These are phyloP conservation scores for Malassezia sympodialis DNA, from an alignment of 1,284 basidiomycete genomes.

Conservation along the genomic window DNA sequence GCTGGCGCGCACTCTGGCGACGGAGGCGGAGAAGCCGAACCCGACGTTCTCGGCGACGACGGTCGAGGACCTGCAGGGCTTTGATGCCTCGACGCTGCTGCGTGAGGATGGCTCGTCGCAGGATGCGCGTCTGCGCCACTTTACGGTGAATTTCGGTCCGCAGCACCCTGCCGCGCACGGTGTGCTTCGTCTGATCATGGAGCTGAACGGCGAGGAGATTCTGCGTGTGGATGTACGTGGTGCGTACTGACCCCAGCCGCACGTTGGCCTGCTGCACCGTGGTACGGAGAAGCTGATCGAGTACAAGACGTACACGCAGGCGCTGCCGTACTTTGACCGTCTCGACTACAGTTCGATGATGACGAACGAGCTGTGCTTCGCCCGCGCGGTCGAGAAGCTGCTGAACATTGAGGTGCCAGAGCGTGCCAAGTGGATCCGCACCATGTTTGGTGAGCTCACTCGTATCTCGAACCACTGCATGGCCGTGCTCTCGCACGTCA, in stretches of 20 bases:
- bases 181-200: slow-evolving; percentile 91
- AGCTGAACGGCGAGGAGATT: slow-evolving; percentile 79
- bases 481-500: slow-evolving; percentile 79
- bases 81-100: slow-evolving; percentile 66
- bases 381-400: slow-evolving; percentile 92
- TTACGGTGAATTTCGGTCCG: slow-evolving; percentile 52
- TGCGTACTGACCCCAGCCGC: slow-evolving; percentile 53
- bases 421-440: slow-evolving; percentile 96
- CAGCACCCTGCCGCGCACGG: slow-evolving; percentile 98
- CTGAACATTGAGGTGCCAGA: slow-evolving; percentile 98
- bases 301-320: slow-evolving; percentile 97
- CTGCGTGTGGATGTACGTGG: slow-evolving; percentile 28
- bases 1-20: slow-evolving; percentile 5
- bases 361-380: slow-evolving; percentile 65
- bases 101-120: slow-evolving; percentile 62
- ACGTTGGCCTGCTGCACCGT: slow-evolving; percentile 89
- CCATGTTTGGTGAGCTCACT: slow-evolving; percentile 92
- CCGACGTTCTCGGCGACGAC: slow-evolving; percentile 23
- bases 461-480: slow-evolving; percentile 94
- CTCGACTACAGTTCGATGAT: slow-evolving; percentile 96
- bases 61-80: slow-evolving; percentile 57
- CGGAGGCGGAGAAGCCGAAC: slow-evolving; percentile 12
- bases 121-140: slow-evolving; percentile 63
- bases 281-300: slow-evolving; percentile 98
- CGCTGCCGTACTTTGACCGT: slow-evolving; percentile 97